These are phyloP conservation scores for Sarocladiaceae sp. DNA, from an alignment of 2,329 filamentous ascomycete species.

Conservation along the genomic window DNA sequence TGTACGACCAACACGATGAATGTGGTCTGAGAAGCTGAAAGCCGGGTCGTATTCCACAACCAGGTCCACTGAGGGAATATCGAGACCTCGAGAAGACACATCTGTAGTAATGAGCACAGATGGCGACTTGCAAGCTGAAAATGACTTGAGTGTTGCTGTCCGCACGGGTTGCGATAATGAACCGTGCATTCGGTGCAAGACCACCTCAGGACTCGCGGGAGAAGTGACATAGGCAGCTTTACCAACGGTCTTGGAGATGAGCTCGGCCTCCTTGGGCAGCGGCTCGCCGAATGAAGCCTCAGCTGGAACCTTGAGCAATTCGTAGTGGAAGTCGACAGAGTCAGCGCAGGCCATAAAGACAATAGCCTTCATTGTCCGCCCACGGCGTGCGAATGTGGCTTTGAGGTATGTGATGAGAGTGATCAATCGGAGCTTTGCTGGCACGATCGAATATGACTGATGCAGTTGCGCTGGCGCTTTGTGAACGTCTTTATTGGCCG, in stretches of 20 bases:
- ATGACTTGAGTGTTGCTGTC: conserved; percentile 79
- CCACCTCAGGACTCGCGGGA: conserved; percentile 67
- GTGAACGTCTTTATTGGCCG: conserved; percentile 35
- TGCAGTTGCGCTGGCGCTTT: conserved; percentile 85
- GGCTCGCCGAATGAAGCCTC: conserved; percentile 13
- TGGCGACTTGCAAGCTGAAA: conserved; percentile 68
- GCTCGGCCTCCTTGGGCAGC: conserved; percentile 26
- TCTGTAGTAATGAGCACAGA: conserved; percentile 90
- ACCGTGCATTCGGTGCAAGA: conserved; percentile 83
- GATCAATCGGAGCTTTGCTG: conserved; percentile 86
- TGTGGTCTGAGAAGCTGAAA: conserved; percentile 87
- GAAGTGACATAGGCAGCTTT: conserved; percentile 70
- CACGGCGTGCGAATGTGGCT: conserved; percentile 80
- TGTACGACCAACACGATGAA: conserved; percentile 91
- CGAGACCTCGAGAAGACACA: conserved; percentile 90
- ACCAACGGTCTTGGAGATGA: conserved; percentile 58
- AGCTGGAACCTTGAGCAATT: conserved; percentile 58
- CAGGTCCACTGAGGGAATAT: conserved; percentile 90
- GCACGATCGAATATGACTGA: conserved; percentile 83
- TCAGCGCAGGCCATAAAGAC: conserved; percentile 97
- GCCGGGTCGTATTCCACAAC: conserved; percentile 96
- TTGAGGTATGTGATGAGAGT: conserved; percentile 81
- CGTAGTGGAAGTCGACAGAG: conserved; percentile 94
- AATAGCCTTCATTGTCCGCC: conserved; percentile 93
- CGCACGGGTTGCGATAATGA: conserved; percentile 85